Conservation (phyloP, 192 early-diverging fungal genomes). For the Coemansia sp. region DNA sequence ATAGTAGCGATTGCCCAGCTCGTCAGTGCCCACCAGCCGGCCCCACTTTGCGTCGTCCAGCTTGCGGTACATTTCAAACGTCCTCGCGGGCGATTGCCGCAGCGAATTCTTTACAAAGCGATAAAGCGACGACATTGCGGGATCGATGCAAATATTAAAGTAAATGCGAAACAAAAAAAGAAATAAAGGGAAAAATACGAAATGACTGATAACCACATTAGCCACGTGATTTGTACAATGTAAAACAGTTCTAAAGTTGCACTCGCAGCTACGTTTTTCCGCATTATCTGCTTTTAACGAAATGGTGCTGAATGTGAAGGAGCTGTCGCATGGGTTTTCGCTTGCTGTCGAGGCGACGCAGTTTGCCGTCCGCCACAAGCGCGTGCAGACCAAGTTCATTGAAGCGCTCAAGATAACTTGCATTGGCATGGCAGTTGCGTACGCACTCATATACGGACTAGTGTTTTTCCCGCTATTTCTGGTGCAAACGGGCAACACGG, state of each 20-base stretch:
- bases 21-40: slow-evolving; percentile 67
- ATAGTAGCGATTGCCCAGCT: slow-evolving; percentile 76
- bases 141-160: background rate
- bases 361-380: slow-evolving; percentile 38
- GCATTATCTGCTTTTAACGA: background rate
- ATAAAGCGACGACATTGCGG: slow-evolving; percentile 36
- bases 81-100: slow-evolving; percentile 45
- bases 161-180: background rate
- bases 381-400: slow-evolving; percentile 33
- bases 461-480: slow-evolving; percentile 41
- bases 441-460: slow-evolving; percentile 20
- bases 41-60: slow-evolving; percentile 66
- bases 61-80: slow-evolving; percentile 50
- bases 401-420: slow-evolving; percentile 30
- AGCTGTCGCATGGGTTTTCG: slow-evolving; percentile 28
- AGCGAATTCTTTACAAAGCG: slow-evolving; percentile 48
- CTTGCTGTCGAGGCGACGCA: slow-evolving; percentile 38
- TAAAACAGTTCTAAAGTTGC: too few species aligned
- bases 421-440: slow-evolving; percentile 28
- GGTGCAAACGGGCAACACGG: slow-evolving; percentile 24
- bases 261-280: background rate
- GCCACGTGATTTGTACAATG: background rate
- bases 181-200: background rate
- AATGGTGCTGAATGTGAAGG: slow-evolving; percentile 29
- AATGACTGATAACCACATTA: background rate